These are phyloP conservation scores for Zygoascus hellenicus DNA, from an alignment of 1,139 yeast species.

Conservation along the genomic window DNA sequence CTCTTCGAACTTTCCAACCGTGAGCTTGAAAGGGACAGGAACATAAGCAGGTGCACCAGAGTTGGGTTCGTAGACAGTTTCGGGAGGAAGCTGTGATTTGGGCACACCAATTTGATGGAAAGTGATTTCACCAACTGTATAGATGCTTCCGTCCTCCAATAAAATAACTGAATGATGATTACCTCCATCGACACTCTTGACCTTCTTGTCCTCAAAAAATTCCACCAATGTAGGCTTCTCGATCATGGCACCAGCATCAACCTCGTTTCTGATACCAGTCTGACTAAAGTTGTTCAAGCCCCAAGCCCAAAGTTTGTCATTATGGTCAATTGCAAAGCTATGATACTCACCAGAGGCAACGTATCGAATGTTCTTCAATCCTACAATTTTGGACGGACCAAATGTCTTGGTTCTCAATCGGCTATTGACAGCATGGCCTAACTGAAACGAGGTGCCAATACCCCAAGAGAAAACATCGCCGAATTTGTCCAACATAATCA, in stretches of 20 bases:
- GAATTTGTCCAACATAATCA: conserved; percentile 71
- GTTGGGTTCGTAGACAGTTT: conserved; percentile 62
- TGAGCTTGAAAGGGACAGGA: conserved; percentile 71
- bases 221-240: conserved; percentile 64
- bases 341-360: conserved; percentile 95
- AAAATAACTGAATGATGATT: conserved; percentile 89
- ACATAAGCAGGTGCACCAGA: conserved; percentile 83
- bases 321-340: conserved; percentile 80
- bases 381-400: conserved; percentile 32
- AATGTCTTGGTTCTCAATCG: conserved; percentile 30
- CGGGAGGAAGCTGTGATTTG: conserved; percentile 52
- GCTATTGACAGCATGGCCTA: conserved; percentile 53
- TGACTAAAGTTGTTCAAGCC: conserved; percentile 96
- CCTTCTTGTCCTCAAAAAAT: conserved; percentile 46
- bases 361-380: conserved; percentile 59
- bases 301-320: conserved; percentile 76
- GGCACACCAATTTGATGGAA: conserved; percentile 88
- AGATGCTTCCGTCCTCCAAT: conserved; percentile 63
- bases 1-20: conserved; percentile 34
- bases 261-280: conserved; percentile 70
- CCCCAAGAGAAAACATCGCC: conserved; percentile 98
- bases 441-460: conserved; percentile 86
- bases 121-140: conserved; percentile 85
- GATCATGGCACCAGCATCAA: conserved; percentile 73
- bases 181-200: conserved; percentile 71